Base-by-base conservation (phyloP, 306 rosid species). In the Crataegus laevigata region DNA sequence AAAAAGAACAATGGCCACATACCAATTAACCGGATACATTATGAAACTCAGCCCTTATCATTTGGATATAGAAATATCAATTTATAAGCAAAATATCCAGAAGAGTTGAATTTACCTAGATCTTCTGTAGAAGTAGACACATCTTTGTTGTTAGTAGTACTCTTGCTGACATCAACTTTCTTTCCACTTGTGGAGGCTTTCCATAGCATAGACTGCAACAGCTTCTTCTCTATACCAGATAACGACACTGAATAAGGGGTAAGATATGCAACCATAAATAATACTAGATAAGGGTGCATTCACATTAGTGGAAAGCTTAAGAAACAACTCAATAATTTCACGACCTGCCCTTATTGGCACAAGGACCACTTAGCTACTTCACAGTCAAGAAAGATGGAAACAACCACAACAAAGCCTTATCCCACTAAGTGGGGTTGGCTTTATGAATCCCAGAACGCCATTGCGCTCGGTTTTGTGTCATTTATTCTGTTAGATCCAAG, bases 81-180 rank as follows among this genome's bases (percentile, higher is more conserved):
- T 38, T 14, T 9, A 22, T 11, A 32, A 45, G 52, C 78, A 36
- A 10, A 68, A 25, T 17, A 14, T 62, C 55, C 72, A 30, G 64
- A 51, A 6, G 42, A 68, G 70, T 51, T 75, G 21, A 67, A 82
- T 77, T 60, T 77, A 96, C 99, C 98, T 85, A 96, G 86, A 81
- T 96, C 98, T 73, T 86, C 96, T 1, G 99, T 96, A 66, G 97
- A 90, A 60, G 96, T 92, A 60, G 90, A 89, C 38, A 78, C 74
- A 50, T 96, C 96, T 85, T 79, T 89, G 85, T 85, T 92, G 57
- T 76, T 73, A 50, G 74, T 66, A 61, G 77, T 38, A 79, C 65
- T 82, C 72, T 75, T 77, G 75, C 55, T 81, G 58, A 75, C 32
- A 85, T 90, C 97, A 63, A 73, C 69, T 24, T 93, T 72, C 74